These are phyloP conservation scores for Aquilaria agallochum DNA, from an alignment of 441 rosid genomes.

Conservation along the genomic window DNA sequence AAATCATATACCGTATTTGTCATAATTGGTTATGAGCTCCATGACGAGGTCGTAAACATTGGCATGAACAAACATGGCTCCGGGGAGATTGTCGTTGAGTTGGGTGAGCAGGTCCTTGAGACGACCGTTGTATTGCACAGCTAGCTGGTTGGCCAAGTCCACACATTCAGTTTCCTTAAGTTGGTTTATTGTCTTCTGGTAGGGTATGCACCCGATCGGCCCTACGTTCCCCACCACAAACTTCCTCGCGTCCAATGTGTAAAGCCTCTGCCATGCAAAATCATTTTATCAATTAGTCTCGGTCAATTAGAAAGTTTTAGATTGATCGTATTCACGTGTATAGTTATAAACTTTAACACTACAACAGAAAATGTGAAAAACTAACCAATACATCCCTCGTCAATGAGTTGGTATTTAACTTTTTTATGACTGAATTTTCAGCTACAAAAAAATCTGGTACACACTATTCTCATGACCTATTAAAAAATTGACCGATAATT, in stretches of 20 bases:
- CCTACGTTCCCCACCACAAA: slow-evolving; percentile 81
- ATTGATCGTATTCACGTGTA: too few species aligned
- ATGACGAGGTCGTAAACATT: slow-evolving; percentile 70
- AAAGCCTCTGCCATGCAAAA: slow-evolving; percentile 58
- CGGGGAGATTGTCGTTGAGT: slow-evolving; percentile 61
- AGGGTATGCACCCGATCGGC: slow-evolving; percentile 87
- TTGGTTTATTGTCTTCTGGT: slow-evolving; percentile 71
- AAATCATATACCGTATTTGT: slow-evolving; percentile 45
- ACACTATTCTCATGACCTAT: too few species aligned
- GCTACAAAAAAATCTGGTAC: too few species aligned
- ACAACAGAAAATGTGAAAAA: too few species aligned
- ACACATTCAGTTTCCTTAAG: slow-evolving; percentile 60
- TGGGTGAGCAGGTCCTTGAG: slow-evolving; percentile 51
- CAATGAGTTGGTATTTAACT: too few species aligned
- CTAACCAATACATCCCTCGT: too few species aligned
- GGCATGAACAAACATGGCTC: slow-evolving; percentile 61
- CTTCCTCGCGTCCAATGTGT: slow-evolving; percentile 74
- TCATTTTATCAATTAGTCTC: too few species aligned
- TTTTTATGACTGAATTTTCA: too few species aligned
- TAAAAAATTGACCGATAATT: too few species aligned
- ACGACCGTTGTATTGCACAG: slow-evolving; percentile 56
- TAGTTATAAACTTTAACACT: too few species aligned
- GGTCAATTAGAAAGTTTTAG: too few species aligned
- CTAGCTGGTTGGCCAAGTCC: slow-evolving; percentile 69
- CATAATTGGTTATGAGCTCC: slow-evolving; percentile 78